Percentiles rank a stretch among this genome's conserved stretches.
Evolutionary conservation across 306 rosid genomes (phyloP).

Genomic region (Rubus parviflorus): DNA sequence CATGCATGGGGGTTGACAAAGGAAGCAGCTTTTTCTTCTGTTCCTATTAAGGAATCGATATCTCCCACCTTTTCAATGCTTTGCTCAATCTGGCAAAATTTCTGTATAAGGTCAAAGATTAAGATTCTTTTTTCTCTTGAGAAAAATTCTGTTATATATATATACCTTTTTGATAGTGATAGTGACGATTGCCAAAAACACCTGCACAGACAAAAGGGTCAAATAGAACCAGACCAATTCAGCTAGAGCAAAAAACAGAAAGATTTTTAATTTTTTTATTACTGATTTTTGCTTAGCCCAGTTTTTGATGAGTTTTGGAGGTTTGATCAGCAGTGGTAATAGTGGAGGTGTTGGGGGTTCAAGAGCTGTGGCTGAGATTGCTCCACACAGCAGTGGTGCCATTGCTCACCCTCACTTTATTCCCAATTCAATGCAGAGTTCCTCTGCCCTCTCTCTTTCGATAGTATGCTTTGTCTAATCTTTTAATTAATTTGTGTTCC

Average conservation of each 20-base stretch:
- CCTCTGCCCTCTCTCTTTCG: constrained; percentile 41
- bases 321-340: constrained; percentile 35
- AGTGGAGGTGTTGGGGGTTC: constrained; percentile 27
- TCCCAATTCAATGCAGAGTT: constrained; percentile 36
- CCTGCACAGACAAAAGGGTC: constrained; percentile 7
- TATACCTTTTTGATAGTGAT: constrained; percentile 32
- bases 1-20: constrained; percentile 74
- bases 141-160: not conserved
- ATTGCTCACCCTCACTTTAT: constrained; percentile 33
- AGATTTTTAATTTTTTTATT: not conserved
- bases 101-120: constrained; percentile 40
- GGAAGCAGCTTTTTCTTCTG: constrained; percentile 35
- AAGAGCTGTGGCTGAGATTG: constrained; percentile 36
- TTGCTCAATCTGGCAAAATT: constrained; percentile 30
- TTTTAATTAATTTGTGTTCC: not conserved
- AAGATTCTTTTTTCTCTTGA: not conserved
- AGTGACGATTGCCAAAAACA: constrained; percentile 20
- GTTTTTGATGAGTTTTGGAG: constrained; percentile 34
- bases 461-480: constrained; percentile 36
- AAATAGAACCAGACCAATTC: constrained; percentile 8
- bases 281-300: not conserved
- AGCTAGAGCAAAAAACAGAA: constrained; percentile 13
- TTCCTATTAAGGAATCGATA: constrained; percentile 32
- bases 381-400: constrained; percentile 36
- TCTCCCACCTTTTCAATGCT: constrained; percentile 30